phyloP scores from a whole-genome alignment of 495 filamentous ascomycete species.

The Aspergillus baeticus region DNA sequence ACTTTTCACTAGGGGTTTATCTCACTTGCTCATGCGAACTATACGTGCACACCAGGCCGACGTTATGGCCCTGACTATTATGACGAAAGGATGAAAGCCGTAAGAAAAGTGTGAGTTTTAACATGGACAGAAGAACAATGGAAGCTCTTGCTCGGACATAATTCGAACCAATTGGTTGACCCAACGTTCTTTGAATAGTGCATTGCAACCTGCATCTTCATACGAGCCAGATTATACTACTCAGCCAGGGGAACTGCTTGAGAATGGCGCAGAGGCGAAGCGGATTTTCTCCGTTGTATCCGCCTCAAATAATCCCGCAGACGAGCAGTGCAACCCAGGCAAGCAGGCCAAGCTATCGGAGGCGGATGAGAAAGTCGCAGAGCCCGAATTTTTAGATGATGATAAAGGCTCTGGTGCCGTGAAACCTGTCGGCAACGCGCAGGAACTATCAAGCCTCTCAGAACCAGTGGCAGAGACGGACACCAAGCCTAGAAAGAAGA shows the following conservation, averaged over 20 bases:
- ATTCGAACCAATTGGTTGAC: slow-evolving; percentile 5
- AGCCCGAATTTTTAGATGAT: not conserved
- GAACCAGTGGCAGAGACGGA: not conserved
- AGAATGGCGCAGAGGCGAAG: not conserved
- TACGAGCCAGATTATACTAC: slow-evolving; percentile 1
- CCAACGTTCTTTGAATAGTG: slow-evolving; percentile 17
- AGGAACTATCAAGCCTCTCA: not conserved
- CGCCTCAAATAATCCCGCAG: not conserved
- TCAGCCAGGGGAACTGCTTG: not conserved
- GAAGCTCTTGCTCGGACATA: not conserved
- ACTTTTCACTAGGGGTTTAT: slow-evolving; percentile 44
- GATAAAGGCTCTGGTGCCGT: not conserved
- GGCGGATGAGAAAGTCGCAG: not conserved
- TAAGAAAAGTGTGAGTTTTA: slow-evolving; percentile 40
- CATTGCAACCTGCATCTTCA: slow-evolving; percentile 17
- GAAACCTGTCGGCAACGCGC: not conserved
- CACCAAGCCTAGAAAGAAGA: slow-evolving; percentile 12
- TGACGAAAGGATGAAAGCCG: slow-evolving; percentile 71
- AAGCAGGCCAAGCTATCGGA: slow-evolving; percentile 6
- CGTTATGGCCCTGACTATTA: slow-evolving; percentile 68
- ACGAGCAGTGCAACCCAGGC: slow-evolving; percentile 15
- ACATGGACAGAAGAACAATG: not conserved
- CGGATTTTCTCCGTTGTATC: slow-evolving; percentile 19
- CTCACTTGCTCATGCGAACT: slow-evolving; percentile 69
- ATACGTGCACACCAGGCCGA: slow-evolving; percentile 59